Base-by-base conservation (phyloP, 2,329 filamentous ascomycete genomes). In the Cercospora beticola region DNA sequence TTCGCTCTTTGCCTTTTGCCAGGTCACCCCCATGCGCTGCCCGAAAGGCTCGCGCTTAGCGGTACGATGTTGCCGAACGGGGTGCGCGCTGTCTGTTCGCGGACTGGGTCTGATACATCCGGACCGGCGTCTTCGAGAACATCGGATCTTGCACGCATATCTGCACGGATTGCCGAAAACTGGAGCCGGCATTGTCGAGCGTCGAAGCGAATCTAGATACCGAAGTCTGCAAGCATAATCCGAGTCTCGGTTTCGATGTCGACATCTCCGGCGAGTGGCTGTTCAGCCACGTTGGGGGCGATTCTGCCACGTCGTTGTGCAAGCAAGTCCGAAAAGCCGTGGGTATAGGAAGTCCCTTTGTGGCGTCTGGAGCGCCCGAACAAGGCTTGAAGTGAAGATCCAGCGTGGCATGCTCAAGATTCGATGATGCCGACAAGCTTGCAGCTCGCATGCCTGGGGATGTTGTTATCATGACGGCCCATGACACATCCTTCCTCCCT, bases 341-440 rank as follows among this genome's bases (percentile, higher is more conserved):
- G 28, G 28, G 28, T 40, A 12, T 31, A 33, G 28, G 57, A 56
- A 56, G 49, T 56, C 49, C 49, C 28, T 9, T 61, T 8, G 58
- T 61, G 58, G 58, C 58, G 58, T 46, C 31, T 33, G 58, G 58
- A 61, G 58, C 31, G 58, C 33, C 58, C 58, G 58, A 61, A 43
- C 23, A 28, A 28, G 23, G 49, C 49, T 49, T 56, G 49, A 56
- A 28, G 23, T 30, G 49, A 56, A 56, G 23, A 56, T 26, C 26
- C 23, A 28, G 23, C 49, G 49, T 56, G 49, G 49, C 49, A 56
- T 56, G 23, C 23, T 28, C 23, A 56, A 16, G 14, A 23, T 8
- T 28, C 23, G 49, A 56, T 56, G 49, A 56, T 28, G 49, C 49
- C 23, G 21, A 56, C 49, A 56, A 28, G 49, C 49, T 56, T 56